phyloP scores from a whole-genome alignment of 257 asterid species.

The Solanum pinnatisectum region DNA sequence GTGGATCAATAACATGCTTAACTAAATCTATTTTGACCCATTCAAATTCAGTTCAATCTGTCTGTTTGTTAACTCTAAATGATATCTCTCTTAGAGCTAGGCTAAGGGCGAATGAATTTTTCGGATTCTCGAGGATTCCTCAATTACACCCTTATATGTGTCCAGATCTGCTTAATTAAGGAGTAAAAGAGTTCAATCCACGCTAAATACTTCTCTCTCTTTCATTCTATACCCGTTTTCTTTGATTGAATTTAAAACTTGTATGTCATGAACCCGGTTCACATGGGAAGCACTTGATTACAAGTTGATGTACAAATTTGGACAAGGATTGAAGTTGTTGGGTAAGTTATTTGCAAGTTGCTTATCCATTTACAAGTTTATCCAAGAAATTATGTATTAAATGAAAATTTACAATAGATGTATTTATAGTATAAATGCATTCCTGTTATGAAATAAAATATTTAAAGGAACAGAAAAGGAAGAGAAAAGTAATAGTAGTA shows the following conservation, averaged over 20 bases:
- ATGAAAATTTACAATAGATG: too few species aligned
- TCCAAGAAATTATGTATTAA: not conserved
- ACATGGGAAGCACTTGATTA: not conserved
- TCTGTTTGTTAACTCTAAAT: too few species aligned
- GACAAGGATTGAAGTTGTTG: not conserved
- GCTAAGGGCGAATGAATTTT: not conserved
- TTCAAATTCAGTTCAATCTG: too few species aligned
- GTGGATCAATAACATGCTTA: not conserved
- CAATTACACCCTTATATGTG: not conserved
- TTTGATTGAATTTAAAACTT: not conserved
- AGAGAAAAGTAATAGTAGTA: too few species aligned
- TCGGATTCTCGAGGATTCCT: rapidly evolving
- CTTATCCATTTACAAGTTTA: not conserved
- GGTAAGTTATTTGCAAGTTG: not conserved
- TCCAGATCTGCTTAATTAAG: not conserved
- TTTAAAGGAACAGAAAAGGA: too few species aligned
- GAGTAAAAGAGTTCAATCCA: not conserved
- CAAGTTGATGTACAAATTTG: not conserved
- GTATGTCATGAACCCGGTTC: not conserved
- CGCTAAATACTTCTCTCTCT: not conserved
- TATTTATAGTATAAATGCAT: too few species aligned
- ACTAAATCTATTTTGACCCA: too few species aligned
- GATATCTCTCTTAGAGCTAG: not conserved
- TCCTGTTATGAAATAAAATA: too few species aligned
- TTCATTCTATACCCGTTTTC: not conserved